Base-by-base conservation (phyloP, 306 rosid species). In the Pterocarpus macrocarpus region DNA sequence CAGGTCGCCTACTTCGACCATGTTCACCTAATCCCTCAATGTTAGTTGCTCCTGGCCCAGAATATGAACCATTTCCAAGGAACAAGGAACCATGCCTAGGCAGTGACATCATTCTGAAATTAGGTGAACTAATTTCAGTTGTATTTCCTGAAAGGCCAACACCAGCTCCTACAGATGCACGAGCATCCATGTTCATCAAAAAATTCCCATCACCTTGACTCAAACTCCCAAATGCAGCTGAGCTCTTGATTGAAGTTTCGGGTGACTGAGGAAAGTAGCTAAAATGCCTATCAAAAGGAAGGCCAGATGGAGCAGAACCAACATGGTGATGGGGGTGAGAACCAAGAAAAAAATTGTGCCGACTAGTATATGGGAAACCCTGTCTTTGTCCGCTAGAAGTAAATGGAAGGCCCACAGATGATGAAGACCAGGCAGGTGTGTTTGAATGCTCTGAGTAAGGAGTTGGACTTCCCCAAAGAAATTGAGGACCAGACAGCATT, bases 391-490 rank as follows among this genome's bases (percentile, higher is more conserved):
- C 89, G 63, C 87, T 83, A 30, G 98, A 86, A 32, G 93, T 73
- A 81, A 90, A 89, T 44, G 91, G 91, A 53, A 76, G 89, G 35
- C 97, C 92, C 53, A 43, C 73, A 41, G 98, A 89, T 59, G 93
- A 82, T 52, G 91, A 78, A 34, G 94, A 84, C 97, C 96, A 91
- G 2, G 92, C 90, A 83, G 94, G 82, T 73, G 95, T 87, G 70
- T 80, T 92, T 52, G 90, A 78, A 65, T 17, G 90, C 64, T 90
- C 93, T 0, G 93, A 63, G 72, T 90, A 92, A 35, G 94, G 91
- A 80, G 90, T 88, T 8, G 97, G 92, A 75, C 92, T 92, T 82
- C 98, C 98, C 98, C 98, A 94, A 35, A 92, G 97, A 87, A 94
- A 94, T 85, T 94, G 97, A 63, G 94, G 95, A 86, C 97, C 97